phyloP scores from a whole-genome alignment of 1,284 basidiomycete species.

The Testicularia cyperi region DNA sequence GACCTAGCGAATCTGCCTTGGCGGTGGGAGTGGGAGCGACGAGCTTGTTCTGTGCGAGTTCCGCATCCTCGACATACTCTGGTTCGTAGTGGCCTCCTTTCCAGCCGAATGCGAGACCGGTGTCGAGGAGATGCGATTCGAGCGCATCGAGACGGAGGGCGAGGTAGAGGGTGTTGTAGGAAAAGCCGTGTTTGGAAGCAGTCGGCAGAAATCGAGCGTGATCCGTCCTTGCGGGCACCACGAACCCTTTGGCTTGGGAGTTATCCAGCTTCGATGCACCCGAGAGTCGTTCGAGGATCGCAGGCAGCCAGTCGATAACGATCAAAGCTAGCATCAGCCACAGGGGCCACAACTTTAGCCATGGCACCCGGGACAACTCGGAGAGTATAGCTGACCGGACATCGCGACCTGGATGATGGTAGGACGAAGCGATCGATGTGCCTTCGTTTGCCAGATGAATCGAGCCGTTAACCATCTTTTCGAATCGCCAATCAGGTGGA shows the following conservation, averaged over 20 bases:
- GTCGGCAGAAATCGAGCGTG: conserved; percentile 68
- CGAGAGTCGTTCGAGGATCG: conserved; percentile 16
- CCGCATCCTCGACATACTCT: conserved; percentile 16
- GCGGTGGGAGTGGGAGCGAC: conserved; percentile 4
- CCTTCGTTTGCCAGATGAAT: too few species aligned
- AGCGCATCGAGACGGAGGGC: conserved; percentile 68
- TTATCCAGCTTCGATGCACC: too few species aligned
- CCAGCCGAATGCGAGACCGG: conserved; percentile 61
- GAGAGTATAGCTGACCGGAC: too few species aligned
- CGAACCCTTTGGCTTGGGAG: conserved; percentile 15
- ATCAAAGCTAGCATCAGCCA: conserved; percentile 6
- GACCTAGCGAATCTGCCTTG: background rate
- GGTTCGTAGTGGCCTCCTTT: conserved; percentile 9
- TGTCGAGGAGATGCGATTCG: conserved; percentile 65
- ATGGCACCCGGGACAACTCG: too few species aligned
- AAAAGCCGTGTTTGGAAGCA: conserved; percentile 67
- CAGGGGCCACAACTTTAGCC: conserved; percentile 3
- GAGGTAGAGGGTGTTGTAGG: conserved; percentile 69
- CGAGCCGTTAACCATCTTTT: too few species aligned
- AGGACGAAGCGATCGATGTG: too few species aligned
- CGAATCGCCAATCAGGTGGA: too few species aligned
- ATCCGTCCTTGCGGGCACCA: conserved; percentile 51
- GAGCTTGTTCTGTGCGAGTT: conserved; percentile 3
- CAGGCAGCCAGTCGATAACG: conserved; percentile 1
- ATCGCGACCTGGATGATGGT: too few species aligned